phyloP scores from a whole-genome alignment of 2,329 filamentous ascomycete species.

The Biscogniauxia marginata region DNA sequence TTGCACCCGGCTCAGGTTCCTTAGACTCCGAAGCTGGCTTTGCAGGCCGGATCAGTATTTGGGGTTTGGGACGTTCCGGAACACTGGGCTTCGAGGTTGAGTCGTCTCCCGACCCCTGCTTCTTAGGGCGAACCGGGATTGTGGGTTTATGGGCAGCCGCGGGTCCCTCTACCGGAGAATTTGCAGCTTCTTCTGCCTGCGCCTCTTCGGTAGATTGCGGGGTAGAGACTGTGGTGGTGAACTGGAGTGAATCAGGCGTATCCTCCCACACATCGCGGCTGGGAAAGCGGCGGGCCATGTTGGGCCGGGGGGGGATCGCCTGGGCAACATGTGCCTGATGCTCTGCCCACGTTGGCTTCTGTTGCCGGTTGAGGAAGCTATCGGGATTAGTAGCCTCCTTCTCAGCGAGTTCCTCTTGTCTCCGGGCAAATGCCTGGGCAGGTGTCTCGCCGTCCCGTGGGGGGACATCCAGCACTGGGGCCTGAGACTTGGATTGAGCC shows the following conservation, averaged over 20 bases:
- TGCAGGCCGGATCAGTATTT: slow-evolving; percentile 53
- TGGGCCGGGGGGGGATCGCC: slow-evolving; percentile 49
- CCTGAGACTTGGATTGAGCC: slow-evolving; percentile 40
- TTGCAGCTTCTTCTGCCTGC: slow-evolving; percentile 44
- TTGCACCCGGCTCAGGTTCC: slow-evolving; percentile 49
- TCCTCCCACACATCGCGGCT: slow-evolving; percentile 96
- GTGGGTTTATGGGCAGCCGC: slow-evolving; percentile 52
- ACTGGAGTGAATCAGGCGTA: slow-evolving; percentile 75
- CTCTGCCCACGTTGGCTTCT: slow-evolving; percentile 48
- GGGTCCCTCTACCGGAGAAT: slow-evolving; percentile 36
- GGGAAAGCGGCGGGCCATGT: slow-evolving; percentile 71
- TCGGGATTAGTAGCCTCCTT: slow-evolving; percentile 47
- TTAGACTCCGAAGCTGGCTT: slow-evolving; percentile 39
- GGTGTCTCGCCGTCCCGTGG: slow-evolving; percentile 51
- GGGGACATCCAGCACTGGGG: slow-evolving; percentile 34
- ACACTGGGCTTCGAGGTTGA: slow-evolving; percentile 42
- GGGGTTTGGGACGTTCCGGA: slow-evolving; percentile 57
- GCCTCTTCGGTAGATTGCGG: slow-evolving; percentile 43
- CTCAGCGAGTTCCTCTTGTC: slow-evolving; percentile 64
- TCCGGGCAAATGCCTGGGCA: slow-evolving; percentile 64
- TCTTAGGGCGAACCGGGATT: slow-evolving; percentile 53
- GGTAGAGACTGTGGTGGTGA: slow-evolving; percentile 70
- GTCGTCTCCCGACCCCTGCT: slow-evolving; percentile 35
- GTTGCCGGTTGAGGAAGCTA: slow-evolving; percentile 53
- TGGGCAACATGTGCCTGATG: slow-evolving; percentile 50